Evolutionary conservation across 345 rosid species (phyloP), one percentile per base, ranked within the genome.

Genomic region (Eucalyptus sp.): DNA sequence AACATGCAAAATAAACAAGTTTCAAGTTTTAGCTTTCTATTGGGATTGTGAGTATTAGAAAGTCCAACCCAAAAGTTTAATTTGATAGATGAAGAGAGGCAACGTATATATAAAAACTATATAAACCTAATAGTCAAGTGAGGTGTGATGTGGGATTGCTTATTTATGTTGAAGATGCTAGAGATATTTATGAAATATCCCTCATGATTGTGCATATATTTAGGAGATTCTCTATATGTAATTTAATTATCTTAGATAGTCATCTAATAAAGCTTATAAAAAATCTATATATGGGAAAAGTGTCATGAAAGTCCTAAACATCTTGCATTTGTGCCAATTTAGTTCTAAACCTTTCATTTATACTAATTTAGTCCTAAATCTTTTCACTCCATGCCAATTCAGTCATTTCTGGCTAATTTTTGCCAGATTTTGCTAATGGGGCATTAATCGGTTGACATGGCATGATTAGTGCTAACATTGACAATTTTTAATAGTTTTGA

Each of bases 381-480:
- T 52, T 52, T 52, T 51, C 54, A 51, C 54, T 6, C 54, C 22
- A 51, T 51, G 22, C 18, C 54, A 52, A 20, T 52, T 52, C 10
- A 3, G 1, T 52, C 10, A 3, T 8, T 52, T 52, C 3, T 5
- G 0, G 7, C 8, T 52, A 8, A 52, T 52, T 52, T 52, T 52
- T 20, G 58, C 25, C 0, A 0, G 0, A 52, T 52, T 52, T 52
- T 52, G 58, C 10, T 52, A 0, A 52, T 20, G 10, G 58, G 25
- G 58, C 25, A 52, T 52, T 52, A 20, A 52, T 52, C 5, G 5
- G 1, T 52, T 52, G 1, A 52, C 58, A 52, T 52, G 10, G 2
- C 25, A 1, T 1, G 2, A 52, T 18, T 0, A 5, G 5, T 52
- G 1, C 1, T 52, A 9, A 52, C 0, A 52, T 52, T 0, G 0